Evolutionary conservation across 345 rosid species (phyloP).

Genomic region (Hibiscus mutabilis): DNA sequence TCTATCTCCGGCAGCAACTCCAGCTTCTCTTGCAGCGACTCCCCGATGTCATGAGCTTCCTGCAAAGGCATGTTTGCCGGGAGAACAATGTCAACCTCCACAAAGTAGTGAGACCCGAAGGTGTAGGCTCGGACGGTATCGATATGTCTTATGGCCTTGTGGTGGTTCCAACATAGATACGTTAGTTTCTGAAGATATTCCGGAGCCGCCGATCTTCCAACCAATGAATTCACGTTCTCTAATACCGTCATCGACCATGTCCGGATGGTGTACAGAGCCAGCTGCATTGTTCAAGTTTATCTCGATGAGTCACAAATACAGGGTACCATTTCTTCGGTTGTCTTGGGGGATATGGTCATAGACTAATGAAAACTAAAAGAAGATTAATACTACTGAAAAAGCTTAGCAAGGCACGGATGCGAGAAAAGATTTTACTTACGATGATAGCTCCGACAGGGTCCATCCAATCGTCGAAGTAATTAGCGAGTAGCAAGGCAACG

Average conservation of each 20-base stretch:
- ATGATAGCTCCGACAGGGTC: conserved; percentile 97
- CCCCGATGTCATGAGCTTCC: conserved; percentile 94
- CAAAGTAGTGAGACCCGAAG: conserved; percentile 95
- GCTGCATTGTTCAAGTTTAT: conserved; percentile 35
- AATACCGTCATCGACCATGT: conserved; percentile 97
- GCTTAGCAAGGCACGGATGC: background rate
- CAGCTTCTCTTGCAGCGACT: conserved; percentile 84
- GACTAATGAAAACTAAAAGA: too few relatives aligned
- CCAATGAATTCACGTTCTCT: conserved; percentile 90
- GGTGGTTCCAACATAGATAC: conserved; percentile 97
- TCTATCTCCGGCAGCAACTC: conserved; percentile 84
- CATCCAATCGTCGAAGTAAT: conserved; percentile 73
- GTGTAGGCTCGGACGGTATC: conserved; percentile 97
- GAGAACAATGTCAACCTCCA: conserved; percentile 91
- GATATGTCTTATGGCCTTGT: conserved; percentile 71
- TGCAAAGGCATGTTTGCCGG: conserved; percentile 86
- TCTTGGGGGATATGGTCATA: too few relatives aligned
- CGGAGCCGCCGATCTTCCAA: conserved; percentile 83
- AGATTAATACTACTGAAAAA: background rate
- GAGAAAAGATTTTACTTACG: conserved; percentile 40
- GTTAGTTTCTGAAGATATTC: conserved; percentile 86
- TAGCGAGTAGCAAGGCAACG: conserved; percentile 81
- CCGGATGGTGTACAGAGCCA: conserved; percentile 89
- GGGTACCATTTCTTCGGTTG: too few relatives aligned
- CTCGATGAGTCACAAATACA: background rate